Evolutionary conservation across 768 basidiomycete species (phyloP).

Genomic region (Phlebiopsis gigantea): DNA sequence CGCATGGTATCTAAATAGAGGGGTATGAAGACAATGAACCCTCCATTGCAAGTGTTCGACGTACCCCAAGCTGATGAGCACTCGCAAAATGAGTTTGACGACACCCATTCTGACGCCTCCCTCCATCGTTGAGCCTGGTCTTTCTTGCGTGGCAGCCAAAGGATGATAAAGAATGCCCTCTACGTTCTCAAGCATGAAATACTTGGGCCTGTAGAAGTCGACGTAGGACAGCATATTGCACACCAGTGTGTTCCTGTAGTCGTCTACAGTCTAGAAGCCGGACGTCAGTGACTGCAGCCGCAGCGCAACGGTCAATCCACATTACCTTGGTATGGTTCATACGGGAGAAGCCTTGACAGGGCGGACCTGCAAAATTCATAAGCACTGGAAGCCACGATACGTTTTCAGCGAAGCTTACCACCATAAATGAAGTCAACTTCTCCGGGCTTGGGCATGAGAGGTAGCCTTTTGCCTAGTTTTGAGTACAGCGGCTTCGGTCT

Average conservation of each 20-base stretch:
- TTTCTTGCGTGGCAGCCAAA: slow-evolving; percentile 33
- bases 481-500: slow-evolving; percentile 30
- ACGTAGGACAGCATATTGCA: slow-evolving; percentile 70
- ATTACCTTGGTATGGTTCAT: slow-evolving; percentile 59
- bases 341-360: slow-evolving; percentile 67
- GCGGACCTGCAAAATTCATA: slow-evolving; percentile 41
- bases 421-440: slow-evolving; percentile 70
- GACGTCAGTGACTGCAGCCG: not conserved
- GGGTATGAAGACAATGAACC: not conserved
- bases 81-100: slow-evolving; percentile 60
- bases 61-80: slow-evolving; percentile 60
- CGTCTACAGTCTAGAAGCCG: slow-evolving; percentile 44
- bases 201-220: slow-evolving; percentile 57
- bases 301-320: not conserved
- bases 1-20: slow-evolving; percentile 52
- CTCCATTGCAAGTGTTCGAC: slow-evolving; percentile 15
- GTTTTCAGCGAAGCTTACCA: slow-evolving; percentile 46
- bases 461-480: slow-evolving; percentile 30
- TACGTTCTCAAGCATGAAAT: slow-evolving; percentile 73
- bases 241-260: slow-evolving; percentile 58
- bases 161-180: slow-evolving; percentile 50
- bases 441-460: slow-evolving; percentile 48
- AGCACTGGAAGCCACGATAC: slow-evolving; percentile 27
- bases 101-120: slow-evolving; percentile 46
- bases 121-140: slow-evolving; percentile 25